Conservation (phyloP, 306 rosid species). For the Citrullus amarus region DNA sequence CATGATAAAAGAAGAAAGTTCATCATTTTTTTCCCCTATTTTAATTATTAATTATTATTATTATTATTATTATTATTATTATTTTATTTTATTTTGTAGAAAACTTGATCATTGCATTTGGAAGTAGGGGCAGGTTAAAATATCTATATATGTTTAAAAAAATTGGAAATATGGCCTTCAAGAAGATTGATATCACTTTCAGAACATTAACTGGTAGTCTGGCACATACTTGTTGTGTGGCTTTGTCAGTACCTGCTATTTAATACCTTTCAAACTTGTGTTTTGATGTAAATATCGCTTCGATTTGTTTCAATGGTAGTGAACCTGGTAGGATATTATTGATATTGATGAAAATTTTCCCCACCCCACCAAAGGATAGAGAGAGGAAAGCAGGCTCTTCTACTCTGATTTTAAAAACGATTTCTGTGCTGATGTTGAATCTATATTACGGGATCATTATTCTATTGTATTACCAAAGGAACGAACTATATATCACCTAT, state of each 20-base stretch:
- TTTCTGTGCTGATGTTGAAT: background rate
- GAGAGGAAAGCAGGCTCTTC: background rate
- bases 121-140: background rate
- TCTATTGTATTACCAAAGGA: background rate
- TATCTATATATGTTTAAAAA: background rate
- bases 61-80: no score
- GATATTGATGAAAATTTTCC: background rate
- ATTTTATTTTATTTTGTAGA: no score
- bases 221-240: background rate
- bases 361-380: background rate
- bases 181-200: background rate
- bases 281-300: background rate
- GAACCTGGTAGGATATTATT: background rate
- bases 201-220: background rate
- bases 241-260: background rate
- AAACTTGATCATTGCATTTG: background rate
- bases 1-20: background rate
- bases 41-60: no score
- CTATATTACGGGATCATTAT: background rate
- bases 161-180: background rate
- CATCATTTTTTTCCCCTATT: background rate
- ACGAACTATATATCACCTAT: background rate
- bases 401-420: background rate
- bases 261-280: background rate
- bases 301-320: background rate